These are phyloP conservation scores for Periconia macrospinosa DNA, from an alignment of 2,329 filamentous ascomycete genomes.

Conservation along the genomic window DNA sequence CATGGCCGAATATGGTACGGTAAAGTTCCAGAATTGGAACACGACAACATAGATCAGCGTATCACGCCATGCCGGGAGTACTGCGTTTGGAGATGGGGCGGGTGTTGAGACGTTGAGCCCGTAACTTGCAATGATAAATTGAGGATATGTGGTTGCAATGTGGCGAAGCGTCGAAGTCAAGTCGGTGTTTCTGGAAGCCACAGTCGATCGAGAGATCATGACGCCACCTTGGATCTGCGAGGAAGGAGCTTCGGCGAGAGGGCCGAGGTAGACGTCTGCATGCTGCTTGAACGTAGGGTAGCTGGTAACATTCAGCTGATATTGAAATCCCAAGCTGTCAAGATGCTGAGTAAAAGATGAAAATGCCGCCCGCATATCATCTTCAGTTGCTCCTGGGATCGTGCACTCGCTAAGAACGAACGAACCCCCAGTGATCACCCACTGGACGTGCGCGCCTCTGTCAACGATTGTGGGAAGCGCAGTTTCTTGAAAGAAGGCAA, in stretches of 20 bases:
- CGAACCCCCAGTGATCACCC: neutral
- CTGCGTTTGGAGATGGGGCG: conserved; percentile 10
- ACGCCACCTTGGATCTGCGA: conserved; percentile 11
- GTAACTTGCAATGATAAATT: conserved; percentile 6
- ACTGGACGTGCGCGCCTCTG: conserved; percentile 12
- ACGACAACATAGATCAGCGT: conserved; percentile 6
- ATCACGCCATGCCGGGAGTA: conserved; percentile 20
- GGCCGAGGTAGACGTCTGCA: conserved; percentile 15
- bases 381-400: conserved; percentile 7
- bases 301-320: conserved; percentile 20
- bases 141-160: conserved; percentile 1
- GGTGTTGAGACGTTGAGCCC: conserved; percentile 8
- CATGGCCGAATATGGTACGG: conserved; percentile 1
- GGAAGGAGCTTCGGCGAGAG: conserved; percentile 10
- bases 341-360: conserved; percentile 26
- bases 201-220: conserved; percentile 10
- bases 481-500: conserved; percentile 3
- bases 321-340: conserved; percentile 17
- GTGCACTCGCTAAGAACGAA: conserved; percentile 10
- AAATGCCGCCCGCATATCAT: conserved; percentile 12
- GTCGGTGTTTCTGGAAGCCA: neutral
- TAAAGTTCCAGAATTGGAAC: conserved; percentile 11
- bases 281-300: conserved; percentile 28
- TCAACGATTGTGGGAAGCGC: conserved; percentile 6
- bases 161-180: conserved; percentile 2